A percentile compares a stretch with the other conserved stretches of the same genome.
phyloP scores from a whole-genome alignment of 306 rosid species.

The Ceratonia siliqua region DNA sequence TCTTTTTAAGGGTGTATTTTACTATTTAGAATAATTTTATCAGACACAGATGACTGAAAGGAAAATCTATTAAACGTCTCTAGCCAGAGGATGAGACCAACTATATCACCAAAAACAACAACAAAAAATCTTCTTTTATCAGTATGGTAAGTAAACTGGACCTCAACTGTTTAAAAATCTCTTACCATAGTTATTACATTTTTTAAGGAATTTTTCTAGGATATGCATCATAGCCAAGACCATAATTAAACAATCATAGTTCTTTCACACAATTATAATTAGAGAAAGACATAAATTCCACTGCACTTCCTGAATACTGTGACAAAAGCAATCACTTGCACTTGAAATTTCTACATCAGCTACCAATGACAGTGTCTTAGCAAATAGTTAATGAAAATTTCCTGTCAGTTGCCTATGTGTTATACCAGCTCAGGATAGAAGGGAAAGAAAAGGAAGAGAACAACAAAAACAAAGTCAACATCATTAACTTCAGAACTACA shows the following conservation, averaged over 20 bases:
- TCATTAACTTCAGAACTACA: conserved; percentile 24
- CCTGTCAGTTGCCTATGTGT: not conserved
- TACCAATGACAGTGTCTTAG: conserved; percentile 14
- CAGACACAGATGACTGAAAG: not conserved
- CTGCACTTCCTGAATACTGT: not conserved
- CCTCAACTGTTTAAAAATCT: not conserved
- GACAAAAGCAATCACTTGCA: conserved; percentile 15
- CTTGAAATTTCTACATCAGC: conserved; percentile 14
- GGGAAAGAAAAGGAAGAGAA: not conserved
- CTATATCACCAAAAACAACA: not conserved
- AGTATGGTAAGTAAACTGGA: not conserved
- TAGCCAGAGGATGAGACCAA: not conserved
- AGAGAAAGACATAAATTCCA: conserved; percentile 12
- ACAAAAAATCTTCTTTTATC: not conserved
- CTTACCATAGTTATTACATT: not conserved
- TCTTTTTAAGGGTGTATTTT: not conserved
- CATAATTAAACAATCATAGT: not conserved
- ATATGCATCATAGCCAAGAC: not conserved
- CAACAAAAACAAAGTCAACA: conserved; percentile 24
- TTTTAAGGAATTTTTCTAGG: not conserved
- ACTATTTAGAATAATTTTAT: not conserved
- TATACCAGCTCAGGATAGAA: not conserved
- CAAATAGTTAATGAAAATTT: not conserved
- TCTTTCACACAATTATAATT: not conserved
- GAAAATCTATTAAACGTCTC: not conserved